Percentiles rank a stretch among this genome's conserved stretches.
Conservation (phyloP, 441 rosid genomes). For the Hura crepitans region DNA sequence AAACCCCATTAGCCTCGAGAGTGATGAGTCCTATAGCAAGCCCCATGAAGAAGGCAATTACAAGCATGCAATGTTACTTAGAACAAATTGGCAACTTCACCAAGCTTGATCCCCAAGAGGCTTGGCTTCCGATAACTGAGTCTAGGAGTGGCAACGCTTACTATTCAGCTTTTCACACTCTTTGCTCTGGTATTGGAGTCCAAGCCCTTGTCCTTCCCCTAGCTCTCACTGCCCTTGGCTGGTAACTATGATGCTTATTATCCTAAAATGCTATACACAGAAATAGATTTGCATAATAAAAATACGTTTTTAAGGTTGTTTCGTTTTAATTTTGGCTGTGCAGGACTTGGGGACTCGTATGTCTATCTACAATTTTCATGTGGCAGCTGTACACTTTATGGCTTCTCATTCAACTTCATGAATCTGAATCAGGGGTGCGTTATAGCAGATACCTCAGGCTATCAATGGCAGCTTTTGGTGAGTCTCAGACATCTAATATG, state of each 20-base stretch:
- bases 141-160: constrained; percentile 52
- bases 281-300: too few species aligned
- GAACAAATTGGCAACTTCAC: constrained; percentile 49
- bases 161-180: constrained; percentile 51
- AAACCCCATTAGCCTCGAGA: constrained; percentile 33
- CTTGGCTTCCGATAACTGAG: constrained; percentile 67
- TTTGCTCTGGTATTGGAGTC: constrained; percentile 48
- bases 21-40: constrained; percentile 38
- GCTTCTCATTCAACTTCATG: constrained; percentile 52
- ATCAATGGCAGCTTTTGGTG: constrained; percentile 54
- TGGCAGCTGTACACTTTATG: constrained; percentile 60
- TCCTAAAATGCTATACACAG: too few species aligned
- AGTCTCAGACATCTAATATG: neutral
- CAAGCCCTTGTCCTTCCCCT: constrained; percentile 61
- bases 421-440: constrained; percentile 42
- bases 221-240: constrained; percentile 47
- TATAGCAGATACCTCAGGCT: constrained; percentile 56
- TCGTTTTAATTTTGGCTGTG: constrained; percentile 14
- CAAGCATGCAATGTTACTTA: constrained; percentile 37
- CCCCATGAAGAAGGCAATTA: constrained; percentile 49
- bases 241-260: constrained; percentile 26
- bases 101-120: constrained; percentile 47
- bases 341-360: constrained; percentile 56
- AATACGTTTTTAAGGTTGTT: too few species aligned
- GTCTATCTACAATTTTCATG: constrained; percentile 36